phyloP scores from a whole-genome alignment of 495 filamentous ascomycete species.

The Beverwykella pulmonaria region DNA sequence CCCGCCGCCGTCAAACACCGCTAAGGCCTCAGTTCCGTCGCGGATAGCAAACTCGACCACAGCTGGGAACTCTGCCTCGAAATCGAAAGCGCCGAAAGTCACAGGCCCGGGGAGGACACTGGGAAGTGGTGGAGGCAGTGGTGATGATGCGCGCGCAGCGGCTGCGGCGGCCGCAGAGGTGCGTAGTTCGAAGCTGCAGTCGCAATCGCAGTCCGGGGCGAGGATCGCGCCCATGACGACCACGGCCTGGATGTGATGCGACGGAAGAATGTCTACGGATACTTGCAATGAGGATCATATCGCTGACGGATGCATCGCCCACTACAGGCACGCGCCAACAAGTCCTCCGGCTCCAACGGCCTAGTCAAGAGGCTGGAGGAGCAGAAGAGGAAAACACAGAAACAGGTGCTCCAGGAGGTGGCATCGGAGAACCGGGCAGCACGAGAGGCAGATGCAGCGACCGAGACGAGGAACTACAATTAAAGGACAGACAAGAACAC shows the following conservation, averaged over 20 bases:
- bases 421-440: conserved; percentile 22
- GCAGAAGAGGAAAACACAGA: conserved; percentile 37
- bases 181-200: conserved; percentile 14
- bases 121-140: not conserved
- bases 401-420: conserved; percentile 27
- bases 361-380: conserved; percentile 33
- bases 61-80: not conserved
- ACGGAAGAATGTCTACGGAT: not conserved
- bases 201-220: not conserved
- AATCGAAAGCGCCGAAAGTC: conserved; percentile 7
- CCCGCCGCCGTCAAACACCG: conserved; percentile 16
- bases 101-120: conserved; percentile 21
- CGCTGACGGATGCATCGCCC: conserved; percentile 14
- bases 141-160: conserved; percentile 19
- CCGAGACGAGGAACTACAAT: conserved; percentile 33
- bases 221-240: conserved; percentile 20
- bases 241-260: conserved; percentile 26
- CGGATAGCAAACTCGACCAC: conserved; percentile 6
- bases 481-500: not conserved
- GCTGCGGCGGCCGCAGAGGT: conserved; percentile 37
- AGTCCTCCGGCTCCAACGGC: conserved; percentile 13
- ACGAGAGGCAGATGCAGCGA: conserved; percentile 34
- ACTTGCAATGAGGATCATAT: not conserved
- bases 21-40: conserved; percentile 28
- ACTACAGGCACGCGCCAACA: conserved; percentile 22